A percentile compares a stretch with the other conserved stretches of the same genome.
Conservation (phyloP, 116 monocot species). For the Zostera marina region DNA sequence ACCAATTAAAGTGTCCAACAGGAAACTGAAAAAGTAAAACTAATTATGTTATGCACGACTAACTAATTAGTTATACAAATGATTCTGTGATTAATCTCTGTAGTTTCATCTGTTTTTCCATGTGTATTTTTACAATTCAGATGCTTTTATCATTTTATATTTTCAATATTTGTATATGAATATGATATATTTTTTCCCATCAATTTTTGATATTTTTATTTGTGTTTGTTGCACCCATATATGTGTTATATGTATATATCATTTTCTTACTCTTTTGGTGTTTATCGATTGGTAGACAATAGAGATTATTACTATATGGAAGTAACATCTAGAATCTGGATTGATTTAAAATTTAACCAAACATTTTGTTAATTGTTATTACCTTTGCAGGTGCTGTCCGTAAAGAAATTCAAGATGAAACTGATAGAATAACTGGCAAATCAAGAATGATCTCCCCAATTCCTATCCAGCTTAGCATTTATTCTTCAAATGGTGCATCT, state of each 20-base stretch:
- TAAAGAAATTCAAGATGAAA: constrained; percentile 35
- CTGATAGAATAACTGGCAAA: constrained; percentile 46
- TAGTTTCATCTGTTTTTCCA: neutral
- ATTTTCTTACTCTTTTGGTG: no score
- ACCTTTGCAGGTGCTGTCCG: constrained; percentile 26
- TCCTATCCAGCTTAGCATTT: constrained; percentile 50
- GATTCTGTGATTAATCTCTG: no score
- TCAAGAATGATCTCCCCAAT: constrained; percentile 37
- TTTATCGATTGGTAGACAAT: no score
- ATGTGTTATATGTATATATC: no score
- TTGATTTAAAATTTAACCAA: neutral
- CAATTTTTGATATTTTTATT: neutral
- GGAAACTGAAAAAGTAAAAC: no score
- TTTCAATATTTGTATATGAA: no score
- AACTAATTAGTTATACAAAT: no score
- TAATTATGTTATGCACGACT: no score
- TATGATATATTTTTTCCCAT: no score
- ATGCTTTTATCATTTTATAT: neutral
- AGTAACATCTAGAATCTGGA: neutral
- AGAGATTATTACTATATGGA: neutral
- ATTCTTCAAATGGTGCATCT: constrained; percentile 25
- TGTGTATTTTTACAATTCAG: neutral
- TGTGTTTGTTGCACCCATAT: neutral
- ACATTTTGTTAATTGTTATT: neutral
- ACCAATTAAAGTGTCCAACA: no score